These are phyloP conservation scores for Amoeboaphelidium protococcarum DNA, from an alignment of 371 early-diverging fungal species.

Conservation along the genomic window DNA sequence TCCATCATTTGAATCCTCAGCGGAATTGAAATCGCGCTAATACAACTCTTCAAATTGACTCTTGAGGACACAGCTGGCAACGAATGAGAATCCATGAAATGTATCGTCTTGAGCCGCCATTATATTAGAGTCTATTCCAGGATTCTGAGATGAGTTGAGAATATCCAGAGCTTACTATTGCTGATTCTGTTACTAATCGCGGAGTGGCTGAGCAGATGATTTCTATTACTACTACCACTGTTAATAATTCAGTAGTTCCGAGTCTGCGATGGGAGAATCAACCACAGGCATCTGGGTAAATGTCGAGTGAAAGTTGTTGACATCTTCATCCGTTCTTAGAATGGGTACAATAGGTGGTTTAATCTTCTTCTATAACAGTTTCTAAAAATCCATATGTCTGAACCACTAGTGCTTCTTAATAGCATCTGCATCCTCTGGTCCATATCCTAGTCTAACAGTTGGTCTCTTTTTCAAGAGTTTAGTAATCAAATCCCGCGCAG, in stretches of 20 bases:
- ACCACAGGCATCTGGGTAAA: background rate
- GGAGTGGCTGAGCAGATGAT: too few species aligned
- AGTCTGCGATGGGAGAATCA: background rate
- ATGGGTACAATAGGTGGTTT: slow-evolving; percentile 10
- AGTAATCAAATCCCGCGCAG: slow-evolving; percentile 5
- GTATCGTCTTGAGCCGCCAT: too few species aligned
- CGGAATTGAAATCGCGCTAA: too few species aligned
- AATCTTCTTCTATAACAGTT: slow-evolving; percentile 3
- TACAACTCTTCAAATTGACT: background rate
- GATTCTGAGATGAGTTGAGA: too few species aligned
- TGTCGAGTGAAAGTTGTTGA: background rate
- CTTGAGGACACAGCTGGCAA: background rate
- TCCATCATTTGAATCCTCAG: too few species aligned
- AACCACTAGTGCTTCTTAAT: slow-evolving; percentile 13
- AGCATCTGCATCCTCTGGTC: slow-evolving; percentile 8
- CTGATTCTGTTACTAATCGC: too few species aligned
- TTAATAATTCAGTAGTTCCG: too few species aligned
- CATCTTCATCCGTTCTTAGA: background rate
- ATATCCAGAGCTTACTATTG: too few species aligned
- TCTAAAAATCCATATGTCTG: slow-evolving; percentile 7
- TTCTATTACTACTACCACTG: too few species aligned
- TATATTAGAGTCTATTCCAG: too few species aligned
- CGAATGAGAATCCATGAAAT: background rate
- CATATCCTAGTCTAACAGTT: slow-evolving; percentile 12
- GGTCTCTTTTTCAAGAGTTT: background rate